These are phyloP conservation scores for Mallotus japonicus DNA, from an alignment of 441 rosid species.

Conservation along the genomic window DNA sequence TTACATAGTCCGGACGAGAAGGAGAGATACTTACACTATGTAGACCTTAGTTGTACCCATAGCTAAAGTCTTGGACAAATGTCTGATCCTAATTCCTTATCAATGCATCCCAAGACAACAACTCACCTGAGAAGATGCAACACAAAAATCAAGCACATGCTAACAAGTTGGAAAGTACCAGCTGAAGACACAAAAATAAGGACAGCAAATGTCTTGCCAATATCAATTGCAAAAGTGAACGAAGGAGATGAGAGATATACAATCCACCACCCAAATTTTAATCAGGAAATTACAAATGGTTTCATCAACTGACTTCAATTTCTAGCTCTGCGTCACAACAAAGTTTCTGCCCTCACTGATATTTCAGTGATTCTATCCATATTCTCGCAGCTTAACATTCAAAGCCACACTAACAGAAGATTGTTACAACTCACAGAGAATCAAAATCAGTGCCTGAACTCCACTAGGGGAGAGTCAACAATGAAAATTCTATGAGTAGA, in stretches of 20 bases:
- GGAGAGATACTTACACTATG: slow-evolving; percentile 54
- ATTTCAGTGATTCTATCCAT: neutral
- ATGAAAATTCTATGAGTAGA: too few relatives aligned
- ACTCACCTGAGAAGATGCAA: slow-evolving; percentile 19
- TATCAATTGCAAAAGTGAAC: too few relatives aligned
- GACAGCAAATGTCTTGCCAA: too few relatives aligned
- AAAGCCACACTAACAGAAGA: neutral
- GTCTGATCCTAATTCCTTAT: slow-evolving; percentile 12
- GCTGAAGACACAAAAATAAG: too few relatives aligned
- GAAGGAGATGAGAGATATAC: too few relatives aligned
- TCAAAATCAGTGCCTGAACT: too few relatives aligned
- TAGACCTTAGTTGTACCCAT: slow-evolving; percentile 69
- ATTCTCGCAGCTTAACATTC: neutral
- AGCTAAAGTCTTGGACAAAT: slow-evolving; percentile 19
- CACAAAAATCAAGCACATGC: neutral
- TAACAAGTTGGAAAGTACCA: neutral
- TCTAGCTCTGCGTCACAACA: neutral
- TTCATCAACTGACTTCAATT: neutral
- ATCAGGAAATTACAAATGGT: too few relatives aligned
- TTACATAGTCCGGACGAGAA: neutral
- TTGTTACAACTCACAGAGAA: neutral
- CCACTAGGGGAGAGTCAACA: too few relatives aligned
- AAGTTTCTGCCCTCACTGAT: neutral
- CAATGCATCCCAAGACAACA: neutral
- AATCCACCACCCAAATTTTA: too few relatives aligned